These are phyloP conservation scores for Phytophthora idaei DNA, from an alignment of 352 stramenopile genomes.

Conservation along the genomic window DNA sequence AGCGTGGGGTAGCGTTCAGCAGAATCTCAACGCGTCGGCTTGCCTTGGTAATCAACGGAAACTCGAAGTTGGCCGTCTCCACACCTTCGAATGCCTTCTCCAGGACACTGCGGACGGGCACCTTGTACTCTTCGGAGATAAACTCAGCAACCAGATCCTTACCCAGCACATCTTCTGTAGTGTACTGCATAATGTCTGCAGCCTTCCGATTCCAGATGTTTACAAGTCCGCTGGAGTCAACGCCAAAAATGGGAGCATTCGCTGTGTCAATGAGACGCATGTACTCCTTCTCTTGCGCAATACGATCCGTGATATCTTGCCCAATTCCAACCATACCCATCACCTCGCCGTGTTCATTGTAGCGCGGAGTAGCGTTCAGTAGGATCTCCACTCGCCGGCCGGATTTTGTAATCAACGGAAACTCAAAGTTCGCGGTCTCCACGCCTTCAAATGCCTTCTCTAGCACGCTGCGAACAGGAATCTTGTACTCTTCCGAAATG, in stretches of 20 bases:
- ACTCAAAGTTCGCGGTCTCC: constrained; percentile 85
- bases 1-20: constrained; percentile 56
- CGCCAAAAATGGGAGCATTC: constrained; percentile 76
- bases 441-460: constrained; percentile 53
- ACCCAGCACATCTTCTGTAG: constrained; percentile 52
- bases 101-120: no score
- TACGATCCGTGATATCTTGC: constrained; percentile 71
- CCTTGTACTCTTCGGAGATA: constrained; percentile 63
- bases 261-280: constrained; percentile 73
- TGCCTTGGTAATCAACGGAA: constrained; percentile 58
- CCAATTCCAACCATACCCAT: constrained; percentile 85
- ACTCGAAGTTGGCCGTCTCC: constrained; percentile 71
- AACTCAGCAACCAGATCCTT: constrained; percentile 68
- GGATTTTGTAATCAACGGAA: constrained; percentile 61
- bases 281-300: constrained; percentile 71
- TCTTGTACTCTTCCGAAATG: no score
- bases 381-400: constrained; percentile 55
- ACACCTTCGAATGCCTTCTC: constrained; percentile 25
- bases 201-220: constrained; percentile 77
- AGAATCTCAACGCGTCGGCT: constrained; percentile 50
- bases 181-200: constrained; percentile 67
- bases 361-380: constrained; percentile 73
- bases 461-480: constrained; percentile 11
- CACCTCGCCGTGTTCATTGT: constrained; percentile 67
- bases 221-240: constrained; percentile 61